Base-by-base conservation (phyloP, 176 grass and related monocot species). In the Otatea glauca region DNA sequence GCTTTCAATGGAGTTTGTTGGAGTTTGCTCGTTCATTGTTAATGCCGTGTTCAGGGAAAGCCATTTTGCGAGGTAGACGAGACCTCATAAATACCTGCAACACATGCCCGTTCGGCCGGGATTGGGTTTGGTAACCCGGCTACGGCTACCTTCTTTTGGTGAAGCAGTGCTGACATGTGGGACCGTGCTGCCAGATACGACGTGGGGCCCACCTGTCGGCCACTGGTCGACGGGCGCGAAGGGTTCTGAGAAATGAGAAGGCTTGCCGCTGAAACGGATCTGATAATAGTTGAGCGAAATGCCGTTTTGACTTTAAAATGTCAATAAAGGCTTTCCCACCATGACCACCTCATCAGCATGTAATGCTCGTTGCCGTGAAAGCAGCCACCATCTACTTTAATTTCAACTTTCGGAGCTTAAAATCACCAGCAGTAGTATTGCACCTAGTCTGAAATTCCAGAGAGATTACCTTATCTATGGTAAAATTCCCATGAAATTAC, bases 1-100 rank as follows among this genome's bases (percentile, higher is more conserved):
- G 13, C 70, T 85, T 81, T 70, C 53, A 68, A 70, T 63, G 76
- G 77, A 85, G 64, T 85, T 75, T 70, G 82, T 55, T 81, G 82
- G 70, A 34, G 63, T 14, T 37, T 24, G 63, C 14, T 37, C 83
- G 78, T 72, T 83, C 55, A 83, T 83, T 53, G 73, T 45, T 80
- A 49, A 81, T 85, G 70, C 83, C 77, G 77, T 81, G 88, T 80
- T 80, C 62, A 58, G 60, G 39, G 18, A 55, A 49, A 66, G 81
- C 49, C 45, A 58, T 24, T 11, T 12, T 0, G 17, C 17, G 32
- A 61, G 82, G 76, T 47, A 39, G 67, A 73, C 71, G 71, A 82
- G 71, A 29, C 69, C 49, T 76, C 25, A 39, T 81, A 43, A 76
- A 87, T 65, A 39, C 62, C 7, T 42, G 41, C 10, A 51, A 29